Evolutionary conservation across 2,329 filamentous ascomycete species (phyloP).

Genomic region (Penicillium sp.): DNA sequence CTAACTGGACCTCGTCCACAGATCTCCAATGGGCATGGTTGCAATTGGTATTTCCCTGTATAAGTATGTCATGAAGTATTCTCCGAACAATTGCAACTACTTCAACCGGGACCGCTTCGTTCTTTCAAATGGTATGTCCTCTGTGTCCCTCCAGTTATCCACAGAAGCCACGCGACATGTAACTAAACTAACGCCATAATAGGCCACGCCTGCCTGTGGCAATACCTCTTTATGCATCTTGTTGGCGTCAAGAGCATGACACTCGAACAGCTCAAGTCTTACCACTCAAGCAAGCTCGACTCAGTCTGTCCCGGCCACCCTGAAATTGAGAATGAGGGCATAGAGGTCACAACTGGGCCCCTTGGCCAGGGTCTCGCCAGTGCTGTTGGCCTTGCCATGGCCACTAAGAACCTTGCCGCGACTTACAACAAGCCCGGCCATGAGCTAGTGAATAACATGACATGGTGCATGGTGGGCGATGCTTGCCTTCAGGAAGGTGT

Average conservation of each 20-base stretch:
- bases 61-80: slow-evolving; percentile 63
- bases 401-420: slow-evolving; percentile 56
- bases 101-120: slow-evolving; percentile 49
- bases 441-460: slow-evolving; percentile 52
- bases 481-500: slow-evolving; percentile 59
- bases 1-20: slow-evolving; percentile 14
- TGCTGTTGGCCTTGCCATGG: slow-evolving; percentile 60
- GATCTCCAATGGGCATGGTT: slow-evolving; percentile 57
- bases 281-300: slow-evolving; percentile 31
- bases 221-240: slow-evolving; percentile 34
- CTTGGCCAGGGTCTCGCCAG: slow-evolving; percentile 61
- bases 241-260: slow-evolving; percentile 34
- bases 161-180: neutral
- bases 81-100: slow-evolving; percentile 39
- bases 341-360: slow-evolving; percentile 61
- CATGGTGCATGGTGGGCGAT: slow-evolving; percentile 59
- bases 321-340: slow-evolving; percentile 58
- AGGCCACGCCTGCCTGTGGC: slow-evolving; percentile 39
- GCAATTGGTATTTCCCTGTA: slow-evolving; percentile 60
- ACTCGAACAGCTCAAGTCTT: slow-evolving; percentile 36
- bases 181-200: neutral
- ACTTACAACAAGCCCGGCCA: slow-evolving; percentile 54
- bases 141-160: neutral
- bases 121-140: slow-evolving; percentile 42
- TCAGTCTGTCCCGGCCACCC: slow-evolving; percentile 44